A percentile compares a stretch with the other conserved stretches of the same genome.
Conservation (phyloP, 306 rosid species). For the Lagenaria siceraria region DNA sequence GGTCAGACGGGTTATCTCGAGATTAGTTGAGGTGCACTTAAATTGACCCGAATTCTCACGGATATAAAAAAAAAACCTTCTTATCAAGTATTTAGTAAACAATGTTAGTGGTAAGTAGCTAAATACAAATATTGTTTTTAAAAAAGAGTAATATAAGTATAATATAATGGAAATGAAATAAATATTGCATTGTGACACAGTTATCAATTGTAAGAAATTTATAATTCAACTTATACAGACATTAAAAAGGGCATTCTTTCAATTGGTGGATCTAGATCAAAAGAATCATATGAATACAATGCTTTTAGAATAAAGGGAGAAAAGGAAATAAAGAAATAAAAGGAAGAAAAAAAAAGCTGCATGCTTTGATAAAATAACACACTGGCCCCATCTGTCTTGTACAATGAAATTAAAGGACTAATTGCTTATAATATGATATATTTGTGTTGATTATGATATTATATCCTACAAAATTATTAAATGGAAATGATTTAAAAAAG, state of each 20-base stretch:
- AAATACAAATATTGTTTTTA: too few species aligned
- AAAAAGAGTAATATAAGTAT: too few species aligned
- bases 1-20: too few species aligned
- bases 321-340: neutral
- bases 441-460: neutral
- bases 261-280: constrained; percentile 63
- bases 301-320: constrained; percentile 7
- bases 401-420: neutral
- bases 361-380: neutral
- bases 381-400: neutral
- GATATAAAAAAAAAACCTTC: too few species aligned
- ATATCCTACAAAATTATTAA: neutral
- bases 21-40: too few species aligned
- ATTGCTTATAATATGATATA: neutral
- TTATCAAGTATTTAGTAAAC: too few species aligned
- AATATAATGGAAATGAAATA: too few species aligned
- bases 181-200: too few species aligned
- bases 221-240: neutral
- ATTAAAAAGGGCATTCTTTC: neutral
- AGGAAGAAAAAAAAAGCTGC: neutral
- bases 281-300: constrained; percentile 3
- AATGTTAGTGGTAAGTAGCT: too few species aligned
- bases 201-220: too few species aligned
- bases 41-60: too few species aligned
- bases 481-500: neutral